phyloP scores from a whole-genome alignment of 2,329 filamentous ascomycete species.

The Fusarium sarcochroum region DNA sequence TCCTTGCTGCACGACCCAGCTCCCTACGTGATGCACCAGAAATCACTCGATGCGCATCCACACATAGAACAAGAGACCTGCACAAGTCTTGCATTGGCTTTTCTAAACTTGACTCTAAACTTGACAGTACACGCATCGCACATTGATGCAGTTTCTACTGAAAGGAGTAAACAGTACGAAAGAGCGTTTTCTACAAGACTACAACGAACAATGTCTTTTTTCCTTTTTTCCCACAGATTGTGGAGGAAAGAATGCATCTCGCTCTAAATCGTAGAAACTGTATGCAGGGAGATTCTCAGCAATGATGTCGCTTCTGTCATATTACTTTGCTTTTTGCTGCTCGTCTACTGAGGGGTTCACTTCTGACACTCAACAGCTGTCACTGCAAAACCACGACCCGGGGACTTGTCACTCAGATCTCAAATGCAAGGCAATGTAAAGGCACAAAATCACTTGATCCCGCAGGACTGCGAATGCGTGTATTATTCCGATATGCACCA shows the following conservation, averaged over 20 bases:
- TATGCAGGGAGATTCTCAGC: conserved; percentile 19
- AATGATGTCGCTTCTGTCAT: background rate
- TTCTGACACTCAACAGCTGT: background rate
- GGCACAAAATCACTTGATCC: conserved; percentile 13
- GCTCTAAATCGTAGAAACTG: background rate
- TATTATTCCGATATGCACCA: background rate
- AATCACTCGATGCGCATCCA: background rate
- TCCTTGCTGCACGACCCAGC: conserved; percentile 6
- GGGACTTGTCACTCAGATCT: background rate
- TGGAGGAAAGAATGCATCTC: background rate
- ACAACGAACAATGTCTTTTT: background rate
- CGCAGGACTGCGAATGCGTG: background rate
- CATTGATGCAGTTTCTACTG: background rate
- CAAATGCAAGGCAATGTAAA: background rate
- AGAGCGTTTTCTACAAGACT: background rate
- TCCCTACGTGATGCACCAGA: background rate
- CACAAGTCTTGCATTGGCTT: background rate
- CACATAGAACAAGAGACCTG: background rate
- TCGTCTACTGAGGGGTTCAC: background rate
- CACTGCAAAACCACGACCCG: background rate
- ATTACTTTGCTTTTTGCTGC: conserved; percentile 24
- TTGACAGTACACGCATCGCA: background rate
- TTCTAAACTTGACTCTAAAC: conserved; percentile 6
- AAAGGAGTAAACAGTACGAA: background rate
- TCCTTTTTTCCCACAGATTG: background rate